A percentile compares a stretch with the other conserved stretches of the same genome.
Conservation (phyloP, 164 flowering plant species). For the Nymphaea thermarum region DNA sequence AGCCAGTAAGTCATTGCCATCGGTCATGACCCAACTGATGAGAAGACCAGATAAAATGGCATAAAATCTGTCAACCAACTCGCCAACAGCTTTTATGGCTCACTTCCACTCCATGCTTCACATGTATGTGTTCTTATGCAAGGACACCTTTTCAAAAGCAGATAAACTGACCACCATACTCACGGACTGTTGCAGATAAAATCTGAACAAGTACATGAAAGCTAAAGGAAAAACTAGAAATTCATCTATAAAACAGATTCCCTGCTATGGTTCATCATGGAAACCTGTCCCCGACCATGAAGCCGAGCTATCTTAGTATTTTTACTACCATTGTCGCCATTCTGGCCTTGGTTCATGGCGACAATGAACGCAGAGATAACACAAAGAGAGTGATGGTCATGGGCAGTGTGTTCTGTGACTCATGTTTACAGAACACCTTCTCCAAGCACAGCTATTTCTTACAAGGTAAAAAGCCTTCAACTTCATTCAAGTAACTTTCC, state of each 20-base stretch:
- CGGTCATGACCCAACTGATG: background rate
- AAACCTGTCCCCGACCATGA: background rate
- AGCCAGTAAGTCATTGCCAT: background rate
- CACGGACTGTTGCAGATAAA: background rate
- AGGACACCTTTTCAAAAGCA: background rate
- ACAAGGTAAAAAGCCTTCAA: slow-evolving; percentile 36
- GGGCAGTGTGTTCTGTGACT: slow-evolving; percentile 83
- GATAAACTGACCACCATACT: background rate
- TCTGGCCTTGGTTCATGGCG: slow-evolving; percentile 11
- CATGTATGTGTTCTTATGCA: background rate
- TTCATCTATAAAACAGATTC: background rate
- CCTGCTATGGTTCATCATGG: background rate
- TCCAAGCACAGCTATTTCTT: slow-evolving; percentile 85
- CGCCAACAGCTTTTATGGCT: background rate
- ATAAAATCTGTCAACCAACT: background rate
- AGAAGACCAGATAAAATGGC: background rate
- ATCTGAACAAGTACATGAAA: too few relatives aligned
- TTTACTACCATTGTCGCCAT: background rate
- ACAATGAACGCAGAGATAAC: slow-evolving; percentile 47
- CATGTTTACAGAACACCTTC: slow-evolving; percentile 80
- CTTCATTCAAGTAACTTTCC: background rate
- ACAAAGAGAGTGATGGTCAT: slow-evolving; percentile 34
- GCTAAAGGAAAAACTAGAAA: background rate
- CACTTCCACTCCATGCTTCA: background rate
- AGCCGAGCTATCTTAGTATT: background rate